Evolutionary conservation across 2,329 filamentous ascomycete species (phyloP), one percentile per base, ranked within the genome.

Genomic region (Calcarisporium arbuscula): DNA sequence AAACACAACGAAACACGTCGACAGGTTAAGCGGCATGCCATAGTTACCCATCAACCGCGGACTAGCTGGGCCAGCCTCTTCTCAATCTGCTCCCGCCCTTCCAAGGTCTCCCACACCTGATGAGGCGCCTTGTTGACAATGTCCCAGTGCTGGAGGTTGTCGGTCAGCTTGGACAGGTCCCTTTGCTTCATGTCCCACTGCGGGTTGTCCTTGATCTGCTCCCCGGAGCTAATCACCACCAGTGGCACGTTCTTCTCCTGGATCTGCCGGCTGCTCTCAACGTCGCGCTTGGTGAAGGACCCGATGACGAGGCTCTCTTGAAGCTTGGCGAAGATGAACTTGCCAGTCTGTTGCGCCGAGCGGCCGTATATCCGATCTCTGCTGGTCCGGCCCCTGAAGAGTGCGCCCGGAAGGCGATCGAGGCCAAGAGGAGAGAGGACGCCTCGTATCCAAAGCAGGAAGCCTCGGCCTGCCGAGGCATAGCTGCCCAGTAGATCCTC

Each of bases 291-390:
- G 11, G 87, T 87, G 46, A 96, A 77, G 1, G 85, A 86, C 45
- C 80, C 75, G 1, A 89, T 89, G 20, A 95, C 87, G 1, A 96
- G 70, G 45, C 82, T 90, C 64, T 98, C 92, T 61, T 98, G 92
- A 36, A 98, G 69, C 60, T 89, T 85, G 5, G 88, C 84, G 57
- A 94, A 95, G 58, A 95, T 82, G 56, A 77, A 82, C 56, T 89
- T 94, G 41, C 85, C 85, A 17, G 71, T 72, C 58, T 94, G 86
- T 52, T 87, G 82, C 1, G 87, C 78, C 5, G 80, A 77, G 28
- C 77, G 73, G 10, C 92, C 92, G 59, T 84, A 94, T 9, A 95
- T 79, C 8, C 92, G 82, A 56, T 96, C 90, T 54, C 83, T 77
- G 23, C 85, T 79, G 2, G 73, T 82, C 26, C 88, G 82, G 23